Evolutionary conservation across 768 basidiomycete genomes (phyloP).

Genomic region (Amanita phalloides): DNA sequence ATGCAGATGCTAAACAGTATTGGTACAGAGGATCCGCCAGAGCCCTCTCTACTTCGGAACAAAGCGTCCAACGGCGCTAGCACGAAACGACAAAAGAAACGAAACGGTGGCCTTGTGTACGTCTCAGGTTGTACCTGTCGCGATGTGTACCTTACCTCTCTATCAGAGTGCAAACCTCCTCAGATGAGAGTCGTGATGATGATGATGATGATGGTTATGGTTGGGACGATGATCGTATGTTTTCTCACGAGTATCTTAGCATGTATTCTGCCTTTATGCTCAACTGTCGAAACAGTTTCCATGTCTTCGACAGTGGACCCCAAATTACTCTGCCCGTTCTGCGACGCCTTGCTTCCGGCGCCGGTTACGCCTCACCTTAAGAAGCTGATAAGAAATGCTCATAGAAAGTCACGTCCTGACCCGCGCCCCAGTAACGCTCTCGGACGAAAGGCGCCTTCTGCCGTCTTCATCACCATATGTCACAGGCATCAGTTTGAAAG

Average conservation of each 20-base stretch:
- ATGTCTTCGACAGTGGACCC: constrained; percentile 47
- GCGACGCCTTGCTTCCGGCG: constrained; percentile 58
- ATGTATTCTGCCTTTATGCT: neutral
- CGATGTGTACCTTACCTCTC: neutral
- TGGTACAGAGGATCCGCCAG: constrained; percentile 10
- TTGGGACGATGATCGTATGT: constrained; percentile 28
- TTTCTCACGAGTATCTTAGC: neutral
- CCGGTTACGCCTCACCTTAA: constrained; percentile 48
- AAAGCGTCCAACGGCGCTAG: neutral
- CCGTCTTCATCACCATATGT: constrained; percentile 56
- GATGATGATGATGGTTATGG: neutral
- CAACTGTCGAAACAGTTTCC: constrained; percentile 28
- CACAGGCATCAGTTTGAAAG: constrained; percentile 74
- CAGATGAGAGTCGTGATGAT: neutral
- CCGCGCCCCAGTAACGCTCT: constrained; percentile 59
- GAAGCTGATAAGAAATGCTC: constrained; percentile 40
- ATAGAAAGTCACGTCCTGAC: constrained; percentile 44
- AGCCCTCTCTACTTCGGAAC: constrained; percentile 2
- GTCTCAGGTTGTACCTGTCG: neutral
- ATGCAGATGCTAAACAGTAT: constrained; percentile 31
- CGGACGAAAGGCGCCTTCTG: constrained; percentile 46
- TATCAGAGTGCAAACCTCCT: neutral
- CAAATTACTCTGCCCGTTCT: constrained; percentile 67
- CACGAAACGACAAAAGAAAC: neutral
- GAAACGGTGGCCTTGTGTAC: neutral